These are phyloP conservation scores for Venturia pyrina DNA, from an alignment of 2,329 filamentous ascomycete species.

Conservation along the genomic window DNA sequence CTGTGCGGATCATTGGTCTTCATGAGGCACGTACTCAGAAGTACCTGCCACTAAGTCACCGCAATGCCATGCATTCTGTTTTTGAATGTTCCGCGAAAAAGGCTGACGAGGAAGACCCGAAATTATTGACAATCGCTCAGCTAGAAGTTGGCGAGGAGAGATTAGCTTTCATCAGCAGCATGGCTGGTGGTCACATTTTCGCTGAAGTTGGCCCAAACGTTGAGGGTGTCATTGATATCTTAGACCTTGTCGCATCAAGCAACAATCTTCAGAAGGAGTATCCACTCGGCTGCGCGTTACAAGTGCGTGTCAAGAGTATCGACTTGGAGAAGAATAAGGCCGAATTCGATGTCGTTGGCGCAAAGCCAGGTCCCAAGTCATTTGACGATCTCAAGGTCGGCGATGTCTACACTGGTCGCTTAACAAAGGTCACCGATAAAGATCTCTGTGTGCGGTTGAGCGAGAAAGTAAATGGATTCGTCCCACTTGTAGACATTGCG, in stretches of 20 bases:
- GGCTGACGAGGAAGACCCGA: slow-evolving; percentile 47
- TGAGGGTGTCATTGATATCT: slow-evolving; percentile 68
- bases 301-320: slow-evolving; percentile 66
- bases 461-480: slow-evolving; percentile 65
- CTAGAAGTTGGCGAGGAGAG: slow-evolving; percentile 62
- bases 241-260: slow-evolving; percentile 82
- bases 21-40: slow-evolving; percentile 85
- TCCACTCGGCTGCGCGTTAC: slow-evolving; percentile 80
- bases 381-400: slow-evolving; percentile 66
- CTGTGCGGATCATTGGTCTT: slow-evolving; percentile 71
- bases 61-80: slow-evolving; percentile 65
- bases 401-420: slow-evolving; percentile 69
- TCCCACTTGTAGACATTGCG: slow-evolving; percentile 71
- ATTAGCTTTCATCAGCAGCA: slow-evolving; percentile 85
- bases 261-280: slow-evolving; percentile 75
- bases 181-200: slow-evolving; percentile 72
- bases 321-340: slow-evolving; percentile 64
- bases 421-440: slow-evolving; percentile 78
- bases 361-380: slow-evolving; percentile 48
- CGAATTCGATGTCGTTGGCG: slow-evolving; percentile 71
- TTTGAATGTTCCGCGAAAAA: slow-evolving; percentile 80
- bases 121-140: slow-evolving; percentile 60
- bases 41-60: slow-evolving; percentile 84
- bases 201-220: slow-evolving; percentile 83
- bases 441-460: slow-evolving; percentile 79